Evolutionary conservation across 1,284 basidiomycete species (phyloP), one percentile per base, ranked within the genome.

Genomic region (Takashimella tepidaria): DNA sequence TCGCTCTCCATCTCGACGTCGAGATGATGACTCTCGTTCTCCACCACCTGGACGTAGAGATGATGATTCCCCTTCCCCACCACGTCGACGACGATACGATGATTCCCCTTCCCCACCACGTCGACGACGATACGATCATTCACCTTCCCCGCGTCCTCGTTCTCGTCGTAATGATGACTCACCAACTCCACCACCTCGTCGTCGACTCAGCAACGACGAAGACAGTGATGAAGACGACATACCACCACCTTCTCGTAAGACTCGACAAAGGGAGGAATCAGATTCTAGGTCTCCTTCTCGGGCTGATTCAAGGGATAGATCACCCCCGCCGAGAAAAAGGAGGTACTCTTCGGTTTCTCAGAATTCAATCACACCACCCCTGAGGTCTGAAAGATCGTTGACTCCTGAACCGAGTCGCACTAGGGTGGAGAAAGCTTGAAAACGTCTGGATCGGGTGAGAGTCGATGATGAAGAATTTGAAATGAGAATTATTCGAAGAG

Each of bases 51-150:
- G 61, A 10, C 58, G 60, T n/a, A n/a, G n/a, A n/a, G n/a, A n/a
- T 26, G 58, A 63, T 8, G 41, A 56, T 26, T 78, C 78, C 13
- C 77, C 78, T n/a, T 73, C 75, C 12, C 73, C 70, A 5, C 76
- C 76, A 26, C 75, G 76, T 20, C 70, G 54, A 23, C 41, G 45
- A n/a, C 23, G 57, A 25, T n/a, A n/a, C n/a, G n/a, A n/a, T n/a
- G 47, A 56, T 3, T 47, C 43, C 8, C 47, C 45, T 21, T 55
- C 49, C 21, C 54, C 66, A 3, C 60, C 60, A 42, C 62, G 62
- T 25, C 59, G 58, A 22, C 67, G 66, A 22, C 49, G 66, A 60
- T 49, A 47, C 5, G 27, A 47, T 21, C 27, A 47, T 31, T 56
- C 62, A 37, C 73, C 64, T 19, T 74, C n/a, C n/a, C n/a, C n/a